phyloP scores from a whole-genome alignment of 2,329 filamentous ascomycete genomes.

The Phaeophleospora eucalypticola region DNA sequence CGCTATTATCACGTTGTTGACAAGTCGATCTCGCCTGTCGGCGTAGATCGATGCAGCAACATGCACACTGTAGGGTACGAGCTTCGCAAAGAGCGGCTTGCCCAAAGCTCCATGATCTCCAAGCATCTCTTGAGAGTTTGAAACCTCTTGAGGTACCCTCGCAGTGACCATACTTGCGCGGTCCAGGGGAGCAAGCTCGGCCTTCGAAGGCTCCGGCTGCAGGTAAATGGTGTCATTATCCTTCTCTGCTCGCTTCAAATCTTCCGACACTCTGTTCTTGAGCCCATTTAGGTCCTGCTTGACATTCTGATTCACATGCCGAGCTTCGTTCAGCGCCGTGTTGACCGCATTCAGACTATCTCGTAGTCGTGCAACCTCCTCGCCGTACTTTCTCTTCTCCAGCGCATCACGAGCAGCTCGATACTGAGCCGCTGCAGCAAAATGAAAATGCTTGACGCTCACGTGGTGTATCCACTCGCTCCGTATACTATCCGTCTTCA shows the following conservation, averaged over 20 bases:
- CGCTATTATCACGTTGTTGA: constrained; percentile 82
- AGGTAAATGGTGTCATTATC: constrained; percentile 97
- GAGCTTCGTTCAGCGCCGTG: constrained; percentile 79
- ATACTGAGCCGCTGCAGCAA: constrained; percentile 92
- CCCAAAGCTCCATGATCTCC: constrained; percentile 75
- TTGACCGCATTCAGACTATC: constrained; percentile 80
- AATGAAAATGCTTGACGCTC: constrained; percentile 95
- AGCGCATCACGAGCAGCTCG: constrained; percentile 84
- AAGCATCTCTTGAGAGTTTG: constrained; percentile 72
- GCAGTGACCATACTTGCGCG: constrained; percentile 83
- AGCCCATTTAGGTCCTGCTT: constrained; percentile 76
- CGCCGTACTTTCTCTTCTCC: constrained; percentile 90
- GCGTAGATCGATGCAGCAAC: constrained; percentile 93
- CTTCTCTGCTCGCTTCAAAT: constrained; percentile 86
- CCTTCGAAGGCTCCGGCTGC: constrained; percentile 77
- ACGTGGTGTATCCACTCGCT: constrained; percentile 98
- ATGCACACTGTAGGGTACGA: constrained; percentile 94
- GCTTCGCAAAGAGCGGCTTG: constrained; percentile 77
- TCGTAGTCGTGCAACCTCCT: constrained; percentile 81
- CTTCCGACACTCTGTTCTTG: constrained; percentile 77
- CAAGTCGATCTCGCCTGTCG: constrained; percentile 81
- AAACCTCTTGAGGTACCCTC: constrained; percentile 75
- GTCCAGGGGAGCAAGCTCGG: constrained; percentile 79
- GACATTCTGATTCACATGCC: constrained; percentile 77
- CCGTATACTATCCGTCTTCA: constrained; percentile 84